These are phyloP conservation scores for Metarhizium anisopliae DNA, from an alignment of 2,329 filamentous ascomycete species.

Conservation along the genomic window DNA sequence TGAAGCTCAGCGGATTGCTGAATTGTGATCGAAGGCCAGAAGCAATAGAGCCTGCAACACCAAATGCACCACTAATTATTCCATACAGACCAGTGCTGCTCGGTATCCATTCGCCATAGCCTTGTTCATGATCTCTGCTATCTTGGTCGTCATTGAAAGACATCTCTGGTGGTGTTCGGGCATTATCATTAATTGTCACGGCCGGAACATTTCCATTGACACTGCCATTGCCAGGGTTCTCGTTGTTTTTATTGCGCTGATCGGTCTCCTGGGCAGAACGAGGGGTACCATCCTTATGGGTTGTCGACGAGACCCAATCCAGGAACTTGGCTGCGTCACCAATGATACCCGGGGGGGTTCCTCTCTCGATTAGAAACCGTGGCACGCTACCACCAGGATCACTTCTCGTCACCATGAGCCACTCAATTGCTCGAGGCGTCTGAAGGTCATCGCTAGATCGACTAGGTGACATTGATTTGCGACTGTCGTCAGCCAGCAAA, in stretches of 20 bases:
- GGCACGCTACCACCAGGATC: conserved; percentile 85
- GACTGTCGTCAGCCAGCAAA: conserved; percentile 18
- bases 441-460: conserved; percentile 23
- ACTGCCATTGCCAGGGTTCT: not conserved
- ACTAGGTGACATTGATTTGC: conserved; percentile 10
- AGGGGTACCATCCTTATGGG: conserved; percentile 14
- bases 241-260: not conserved
- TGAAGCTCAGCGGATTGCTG: conserved; percentile 16
- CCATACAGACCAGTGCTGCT: conserved; percentile 43
- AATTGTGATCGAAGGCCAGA: conserved; percentile 23
- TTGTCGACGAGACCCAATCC: conserved; percentile 53
- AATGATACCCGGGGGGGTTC: conserved; percentile 73
- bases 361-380: conserved; percentile 83
- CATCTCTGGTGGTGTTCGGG: not conserved
- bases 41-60: conserved; percentile 37
- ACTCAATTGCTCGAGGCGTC: conserved; percentile 50
- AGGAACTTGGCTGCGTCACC: conserved; percentile 73
- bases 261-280: not conserved
- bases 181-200: not conserved
- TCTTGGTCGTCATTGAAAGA: not conserved
- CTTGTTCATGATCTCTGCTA: conserved; percentile 7
- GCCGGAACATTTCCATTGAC: not conserved
- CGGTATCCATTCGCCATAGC: conserved; percentile 23
- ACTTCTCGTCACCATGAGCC: conserved; percentile 87
- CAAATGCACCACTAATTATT: conserved; percentile 45